phyloP scores from a whole-genome alignment of 805 yeast genomes.

The Metschnikowia matae region DNA sequence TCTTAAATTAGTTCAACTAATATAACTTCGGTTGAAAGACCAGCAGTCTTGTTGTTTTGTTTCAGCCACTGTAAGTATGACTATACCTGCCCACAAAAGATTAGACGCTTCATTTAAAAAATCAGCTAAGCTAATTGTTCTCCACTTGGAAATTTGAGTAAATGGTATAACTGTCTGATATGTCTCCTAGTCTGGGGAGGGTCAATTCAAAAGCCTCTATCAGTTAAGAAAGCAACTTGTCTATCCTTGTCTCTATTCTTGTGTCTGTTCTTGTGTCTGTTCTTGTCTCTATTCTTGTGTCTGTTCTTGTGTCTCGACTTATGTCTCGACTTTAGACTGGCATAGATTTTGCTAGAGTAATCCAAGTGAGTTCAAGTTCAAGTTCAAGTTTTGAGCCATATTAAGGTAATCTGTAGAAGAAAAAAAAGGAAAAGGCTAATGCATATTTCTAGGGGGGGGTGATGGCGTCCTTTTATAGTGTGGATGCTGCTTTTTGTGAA shows the following conservation, averaged over 20 bases:
- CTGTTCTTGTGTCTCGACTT: no score
- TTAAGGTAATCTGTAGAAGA: no score
- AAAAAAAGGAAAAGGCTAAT: no score
- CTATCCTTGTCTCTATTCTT: no score
- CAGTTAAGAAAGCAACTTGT: slow-evolving; percentile 80
- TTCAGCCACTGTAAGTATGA: slow-evolving; percentile 52
- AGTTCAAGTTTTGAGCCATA: no score
- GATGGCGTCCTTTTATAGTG: background rate
- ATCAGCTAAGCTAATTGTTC: slow-evolving; percentile 49
- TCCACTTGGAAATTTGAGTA: slow-evolving; percentile 51
- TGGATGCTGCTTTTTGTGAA: background rate
- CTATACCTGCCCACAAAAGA: slow-evolving; percentile 32
- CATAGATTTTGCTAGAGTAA: no score
- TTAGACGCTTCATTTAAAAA: slow-evolving; percentile 31
- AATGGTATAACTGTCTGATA: slow-evolving; percentile 58
- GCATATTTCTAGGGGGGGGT: no score
- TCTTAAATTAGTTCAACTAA: slow-evolving; percentile 47
- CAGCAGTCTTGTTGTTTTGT: slow-evolving; percentile 63
- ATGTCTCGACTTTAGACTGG: no score
- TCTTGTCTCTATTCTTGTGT: no score
- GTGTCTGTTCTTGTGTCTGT: no score
- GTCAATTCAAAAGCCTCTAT: slow-evolving; percentile 71
- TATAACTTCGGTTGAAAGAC: slow-evolving; percentile 76
- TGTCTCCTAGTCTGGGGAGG: slow-evolving; percentile 44
- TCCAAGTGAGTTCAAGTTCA: no score